Evolutionary conservation across 495 filamentous ascomycete species (phyloP), one percentile per base, ranked within the genome.

Genomic region (Chaetomium fimeti): DNA sequence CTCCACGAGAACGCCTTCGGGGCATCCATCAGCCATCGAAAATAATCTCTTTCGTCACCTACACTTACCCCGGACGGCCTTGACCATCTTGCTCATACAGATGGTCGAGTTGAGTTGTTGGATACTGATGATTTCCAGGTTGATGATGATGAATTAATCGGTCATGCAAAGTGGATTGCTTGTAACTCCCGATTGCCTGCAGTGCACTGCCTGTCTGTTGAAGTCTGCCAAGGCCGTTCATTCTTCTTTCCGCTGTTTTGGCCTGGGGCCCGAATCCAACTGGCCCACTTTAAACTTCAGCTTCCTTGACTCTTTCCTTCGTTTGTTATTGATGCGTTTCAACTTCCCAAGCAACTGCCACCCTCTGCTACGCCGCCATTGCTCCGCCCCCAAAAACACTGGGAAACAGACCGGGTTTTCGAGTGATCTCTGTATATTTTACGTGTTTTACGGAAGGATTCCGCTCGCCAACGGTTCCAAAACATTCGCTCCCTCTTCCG

Each of bases 1-100:
- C 73, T 89, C 83, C 68, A 92, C 84, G 60, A 92, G 79, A 47
- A 91, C 85, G 68, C 89, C 88, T 89, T 27, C 8, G 18, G 27
- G 25, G 43, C 43, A 47, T 54, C 27, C 43, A 47, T 54, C 27
- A 54, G 51, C 22, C 3, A 40, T 40, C 32, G 29, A 18, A 57
- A 20, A 18, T 20, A 5, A n/a, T 2, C 4, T 8, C 11, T 7
- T 47, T 47, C 43, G n/a, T 20, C 0, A 47, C 16, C 6, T 11
- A 20, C 5, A 32, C 57, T 56, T 63, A 63, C 65, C 60, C 16
- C 66, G 51, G 27, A 68, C 63, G 12, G 66, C 66, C 59, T 62
- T 64, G 24, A 63, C 61, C 66, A 67, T 67, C 6, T 45, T 61
- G 24, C 11, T 18, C n/a, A 24, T 49, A 27, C 4, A 27, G 47